Evolutionary conservation across 768 basidiomycete species (phyloP).

Genomic region (Kondoa malvinella): DNA sequence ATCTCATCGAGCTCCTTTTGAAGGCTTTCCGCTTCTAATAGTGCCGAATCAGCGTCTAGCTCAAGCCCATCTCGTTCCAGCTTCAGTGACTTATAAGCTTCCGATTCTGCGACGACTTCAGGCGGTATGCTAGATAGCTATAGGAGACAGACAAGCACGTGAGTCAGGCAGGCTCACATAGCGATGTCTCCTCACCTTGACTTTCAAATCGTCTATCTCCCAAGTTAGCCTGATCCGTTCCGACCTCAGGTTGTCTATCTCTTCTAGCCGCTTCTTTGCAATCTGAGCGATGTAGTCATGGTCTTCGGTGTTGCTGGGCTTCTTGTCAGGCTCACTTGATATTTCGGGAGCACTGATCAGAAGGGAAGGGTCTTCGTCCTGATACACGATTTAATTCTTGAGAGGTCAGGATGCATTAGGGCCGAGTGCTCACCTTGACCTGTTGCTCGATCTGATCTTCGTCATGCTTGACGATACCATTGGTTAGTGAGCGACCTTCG

Average conservation of each 20-base stretch:
- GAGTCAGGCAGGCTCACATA: conserved; percentile 18
- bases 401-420: not conserved
- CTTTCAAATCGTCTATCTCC: conserved; percentile 37
- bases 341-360: not conserved
- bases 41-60: conserved; percentile 36
- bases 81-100: conserved; percentile 44
- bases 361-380: not conserved
- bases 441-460: not conserved
- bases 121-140: conserved; percentile 31
- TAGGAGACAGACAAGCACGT: not conserved
- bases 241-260: conserved; percentile 39
- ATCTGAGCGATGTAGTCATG: conserved; percentile 16
- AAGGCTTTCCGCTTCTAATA: conserved; percentile 31
- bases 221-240: conserved; percentile 34
- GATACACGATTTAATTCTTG: not conserved
- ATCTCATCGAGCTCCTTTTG: conserved; percentile 26
- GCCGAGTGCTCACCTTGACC: not conserved
- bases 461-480: not conserved
- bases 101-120: conserved; percentile 38
- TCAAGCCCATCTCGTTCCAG: conserved; percentile 42
- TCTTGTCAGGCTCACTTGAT: not conserved
- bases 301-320: conserved; percentile 5
- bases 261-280: conserved; percentile 25
- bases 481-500: conserved; percentile 13
- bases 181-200: conserved; percentile 36